Conservation (phyloP, 768 basidiomycete species). For the Kwoniella botswanensis region DNA sequence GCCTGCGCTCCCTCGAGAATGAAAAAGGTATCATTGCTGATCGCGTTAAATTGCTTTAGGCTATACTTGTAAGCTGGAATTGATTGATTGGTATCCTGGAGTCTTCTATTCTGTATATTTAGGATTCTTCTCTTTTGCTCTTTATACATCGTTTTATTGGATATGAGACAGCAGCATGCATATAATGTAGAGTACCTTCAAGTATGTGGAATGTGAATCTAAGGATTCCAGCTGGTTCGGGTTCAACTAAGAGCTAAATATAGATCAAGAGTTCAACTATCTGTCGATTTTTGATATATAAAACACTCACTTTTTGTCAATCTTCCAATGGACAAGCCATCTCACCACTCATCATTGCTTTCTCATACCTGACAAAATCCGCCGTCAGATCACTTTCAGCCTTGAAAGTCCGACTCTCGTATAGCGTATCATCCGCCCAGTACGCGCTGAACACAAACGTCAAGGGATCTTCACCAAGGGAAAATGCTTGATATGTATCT, state of each 20-base stretch:
- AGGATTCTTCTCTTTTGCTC: not conserved
- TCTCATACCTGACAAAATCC: not conserved
- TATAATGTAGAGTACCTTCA: too few species aligned
- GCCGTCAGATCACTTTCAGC: constrained; percentile 1
- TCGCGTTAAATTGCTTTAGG: not conserved
- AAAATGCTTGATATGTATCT: not conserved
- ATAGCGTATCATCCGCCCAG: not conserved
- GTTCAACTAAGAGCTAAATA: too few species aligned
- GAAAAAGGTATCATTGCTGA: too few species aligned
- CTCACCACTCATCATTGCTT: not conserved
- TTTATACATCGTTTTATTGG: too few species aligned
- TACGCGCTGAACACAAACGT: not conserved
- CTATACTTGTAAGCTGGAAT: not conserved
- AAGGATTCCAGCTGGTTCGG: too few species aligned
- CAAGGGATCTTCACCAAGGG: not conserved
- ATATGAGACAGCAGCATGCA: too few species aligned
- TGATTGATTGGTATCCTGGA: not conserved
- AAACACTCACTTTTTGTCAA: too few species aligned
- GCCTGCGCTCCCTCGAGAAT: not conserved
- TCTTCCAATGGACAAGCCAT: too few species aligned
- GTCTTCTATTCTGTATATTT: not conserved
- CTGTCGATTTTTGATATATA: too few species aligned
- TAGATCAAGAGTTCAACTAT: too few species aligned
- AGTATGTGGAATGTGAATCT: too few species aligned
- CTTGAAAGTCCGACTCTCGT: not conserved